Conservation (phyloP, 208 protist genomes). For the Entamoeba moshkovskii region DNA sequence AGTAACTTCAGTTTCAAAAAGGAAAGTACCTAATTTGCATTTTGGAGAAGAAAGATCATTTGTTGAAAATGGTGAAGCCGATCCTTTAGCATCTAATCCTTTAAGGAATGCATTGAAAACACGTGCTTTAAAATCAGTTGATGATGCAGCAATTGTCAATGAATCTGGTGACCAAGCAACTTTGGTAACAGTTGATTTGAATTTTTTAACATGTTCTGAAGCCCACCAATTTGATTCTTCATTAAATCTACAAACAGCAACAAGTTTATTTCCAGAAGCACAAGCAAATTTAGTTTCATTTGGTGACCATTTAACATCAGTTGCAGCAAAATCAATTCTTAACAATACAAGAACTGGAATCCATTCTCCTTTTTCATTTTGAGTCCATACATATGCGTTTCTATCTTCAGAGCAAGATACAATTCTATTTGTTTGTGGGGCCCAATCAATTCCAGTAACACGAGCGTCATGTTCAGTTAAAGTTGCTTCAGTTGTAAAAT, state of each 20-base stretch:
- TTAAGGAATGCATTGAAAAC: too few species aligned
- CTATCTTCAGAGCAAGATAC: not conserved
- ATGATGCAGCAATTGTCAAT: not conserved
- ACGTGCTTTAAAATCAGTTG: not conserved
- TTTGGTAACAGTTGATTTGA: not conserved
- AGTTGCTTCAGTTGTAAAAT: not conserved
- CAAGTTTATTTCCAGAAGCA: not conserved
- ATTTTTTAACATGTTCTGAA: not conserved
- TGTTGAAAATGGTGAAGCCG: too few species aligned
- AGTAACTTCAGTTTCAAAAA: too few species aligned
- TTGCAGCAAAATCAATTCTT: not conserved
- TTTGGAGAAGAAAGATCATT: too few species aligned
- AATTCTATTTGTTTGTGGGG: not conserved
- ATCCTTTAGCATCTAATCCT: too few species aligned
- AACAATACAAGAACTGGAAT: not conserved
- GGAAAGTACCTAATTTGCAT: too few species aligned
- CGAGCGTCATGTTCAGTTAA: not conserved
- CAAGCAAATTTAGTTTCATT: not conserved
- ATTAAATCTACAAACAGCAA: not conserved
- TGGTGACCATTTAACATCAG: not conserved
- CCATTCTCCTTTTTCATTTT: not conserved
- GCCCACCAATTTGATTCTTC: not conserved
- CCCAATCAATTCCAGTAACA: not conserved
- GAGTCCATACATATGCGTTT: not conserved
- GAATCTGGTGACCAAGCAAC: not conserved